phyloP scores from a whole-genome alignment of 2,329 filamentous ascomycete species.

The Microdochium bolleyi region DNA sequence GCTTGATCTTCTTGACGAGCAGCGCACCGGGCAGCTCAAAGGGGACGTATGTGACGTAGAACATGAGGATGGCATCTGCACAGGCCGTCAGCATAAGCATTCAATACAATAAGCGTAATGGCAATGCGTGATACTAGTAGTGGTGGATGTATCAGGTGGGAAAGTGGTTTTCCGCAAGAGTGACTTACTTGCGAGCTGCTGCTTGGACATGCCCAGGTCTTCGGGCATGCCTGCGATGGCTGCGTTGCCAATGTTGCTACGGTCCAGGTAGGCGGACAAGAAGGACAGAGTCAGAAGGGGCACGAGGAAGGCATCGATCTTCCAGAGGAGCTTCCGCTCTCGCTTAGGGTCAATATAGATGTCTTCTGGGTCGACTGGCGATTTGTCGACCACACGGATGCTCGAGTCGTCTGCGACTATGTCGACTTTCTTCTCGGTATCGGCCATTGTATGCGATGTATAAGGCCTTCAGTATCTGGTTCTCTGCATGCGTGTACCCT shows the following conservation, averaged over 20 bases:
- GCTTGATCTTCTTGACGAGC: conserved; percentile 2
- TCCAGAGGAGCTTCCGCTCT: conserved; percentile 2
- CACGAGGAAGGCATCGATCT: conserved; percentile 2
- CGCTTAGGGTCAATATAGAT: conserved; percentile 3
- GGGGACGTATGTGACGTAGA: conserved; percentile 4
- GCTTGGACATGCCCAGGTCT: conserved; percentile 3
- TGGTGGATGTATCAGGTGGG: too few species aligned
- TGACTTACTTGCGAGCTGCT: conserved; percentile 3
- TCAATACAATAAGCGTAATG: neutral
- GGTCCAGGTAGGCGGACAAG: conserved; percentile 2
- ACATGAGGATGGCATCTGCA: conserved; percentile 2
- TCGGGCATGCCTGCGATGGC: conserved; percentile 1
- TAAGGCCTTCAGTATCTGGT: too few species aligned
- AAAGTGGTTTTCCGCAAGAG: too few species aligned
- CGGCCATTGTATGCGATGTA: neutral
- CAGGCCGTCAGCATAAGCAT: neutral
- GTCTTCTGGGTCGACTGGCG: neutral
- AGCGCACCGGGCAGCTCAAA: conserved; percentile 4
- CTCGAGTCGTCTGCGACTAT: neutral
- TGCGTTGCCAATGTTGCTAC: conserved; percentile 4
- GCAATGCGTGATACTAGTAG: too few species aligned
- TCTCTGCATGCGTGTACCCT: too few species aligned
- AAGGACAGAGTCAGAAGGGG: conserved; percentile 2
- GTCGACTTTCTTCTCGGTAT: neutral
- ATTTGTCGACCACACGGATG: neutral